Percentiles rank a stretch among this genome's conserved stretches.
Evolutionary conservation across 345 rosid genomes (phyloP).

Genomic region (Salix purpurea): DNA sequence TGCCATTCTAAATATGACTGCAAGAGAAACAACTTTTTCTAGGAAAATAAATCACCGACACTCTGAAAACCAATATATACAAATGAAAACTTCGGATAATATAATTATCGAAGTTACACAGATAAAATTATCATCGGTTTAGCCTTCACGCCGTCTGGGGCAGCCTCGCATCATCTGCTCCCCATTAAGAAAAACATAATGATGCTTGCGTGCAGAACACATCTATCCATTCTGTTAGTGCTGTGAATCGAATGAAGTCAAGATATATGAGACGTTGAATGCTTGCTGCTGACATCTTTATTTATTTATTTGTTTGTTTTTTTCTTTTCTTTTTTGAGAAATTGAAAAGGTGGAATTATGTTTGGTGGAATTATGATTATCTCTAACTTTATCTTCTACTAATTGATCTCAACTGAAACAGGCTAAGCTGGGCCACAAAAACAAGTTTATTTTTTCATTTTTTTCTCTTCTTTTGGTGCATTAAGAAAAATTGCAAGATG

Average conservation of each 20-base stretch:
- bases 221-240: not conserved
- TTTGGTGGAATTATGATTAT: not conserved
- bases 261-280: not conserved
- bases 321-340: not conserved
- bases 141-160: conserved; percentile 8
- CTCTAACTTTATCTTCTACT: not conserved
- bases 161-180: conserved; percentile 13
- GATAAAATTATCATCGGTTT: conserved; percentile 45
- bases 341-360: not conserved
- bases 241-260: not conserved
- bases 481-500: no score
- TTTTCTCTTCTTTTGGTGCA: no score
- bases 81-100: not conserved
- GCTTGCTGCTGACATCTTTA: not conserved
- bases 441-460: no score
- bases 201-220: not conserved
- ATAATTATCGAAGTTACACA: conserved; percentile 40
- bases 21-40: not conserved
- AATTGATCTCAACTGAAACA: not conserved
- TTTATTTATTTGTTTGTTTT: not conserved
- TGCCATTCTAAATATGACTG: not conserved
- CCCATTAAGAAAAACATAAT: not conserved
- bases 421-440: not conserved
- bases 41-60: not conserved
- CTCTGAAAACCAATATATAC: not conserved